phyloP scores from a whole-genome alignment of 179 eudicot species.

The Sideroxylon spinosum region DNA sequence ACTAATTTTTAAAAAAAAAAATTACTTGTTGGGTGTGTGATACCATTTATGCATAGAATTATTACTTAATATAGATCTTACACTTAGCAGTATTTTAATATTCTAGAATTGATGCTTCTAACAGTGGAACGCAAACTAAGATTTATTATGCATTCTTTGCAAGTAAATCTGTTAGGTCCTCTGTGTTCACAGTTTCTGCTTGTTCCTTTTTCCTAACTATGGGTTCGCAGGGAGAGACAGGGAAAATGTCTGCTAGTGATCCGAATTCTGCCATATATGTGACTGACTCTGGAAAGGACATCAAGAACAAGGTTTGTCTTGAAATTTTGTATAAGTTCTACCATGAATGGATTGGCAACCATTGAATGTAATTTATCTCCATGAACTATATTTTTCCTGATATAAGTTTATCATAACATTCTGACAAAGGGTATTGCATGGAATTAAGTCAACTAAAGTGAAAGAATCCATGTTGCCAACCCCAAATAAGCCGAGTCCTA shows the following conservation, averaged over 20 bases:
- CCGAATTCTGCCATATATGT: constrained; percentile 98
- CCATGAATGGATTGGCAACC: background rate
- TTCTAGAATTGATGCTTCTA: background rate
- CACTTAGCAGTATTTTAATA: background rate
- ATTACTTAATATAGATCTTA: background rate
- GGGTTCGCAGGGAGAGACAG: constrained; percentile 76
- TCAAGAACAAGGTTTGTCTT: constrained; percentile 69
- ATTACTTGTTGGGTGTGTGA: no score
- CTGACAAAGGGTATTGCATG: background rate
- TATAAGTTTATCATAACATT: background rate
- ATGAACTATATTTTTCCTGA: background rate
- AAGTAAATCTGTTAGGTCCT: background rate
- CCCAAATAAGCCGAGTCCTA: background rate
- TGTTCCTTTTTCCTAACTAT: background rate
- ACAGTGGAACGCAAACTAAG: background rate
- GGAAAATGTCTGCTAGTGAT: constrained; percentile 98
- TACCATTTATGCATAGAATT: background rate
- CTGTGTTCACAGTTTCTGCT: background rate
- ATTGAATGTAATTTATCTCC: background rate
- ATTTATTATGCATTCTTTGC: background rate
- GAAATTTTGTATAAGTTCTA: background rate
- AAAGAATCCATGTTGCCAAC: background rate
- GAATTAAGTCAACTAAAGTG: background rate
- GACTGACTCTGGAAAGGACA: constrained; percentile 85
- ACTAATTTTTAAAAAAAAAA: background rate